Evolutionary conservation across 306 rosid species (phyloP).

Genomic region (Carpinus fangiana): DNA sequence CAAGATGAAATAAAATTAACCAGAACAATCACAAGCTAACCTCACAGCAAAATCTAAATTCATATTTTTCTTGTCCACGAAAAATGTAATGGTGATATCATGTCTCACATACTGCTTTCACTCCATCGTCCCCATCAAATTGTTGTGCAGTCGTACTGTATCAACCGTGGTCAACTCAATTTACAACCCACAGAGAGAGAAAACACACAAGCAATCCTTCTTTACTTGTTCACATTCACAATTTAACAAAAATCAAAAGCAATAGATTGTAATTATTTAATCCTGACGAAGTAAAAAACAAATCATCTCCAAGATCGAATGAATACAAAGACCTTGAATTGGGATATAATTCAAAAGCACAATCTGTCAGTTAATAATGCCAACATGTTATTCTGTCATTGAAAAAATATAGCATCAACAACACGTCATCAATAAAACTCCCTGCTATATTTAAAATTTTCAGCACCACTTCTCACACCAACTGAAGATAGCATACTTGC

Average conservation of each 20-base stretch:
- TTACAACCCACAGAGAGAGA: not conserved
- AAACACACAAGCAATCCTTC: not conserved
- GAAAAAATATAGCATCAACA: not conserved
- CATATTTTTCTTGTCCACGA: not conserved
- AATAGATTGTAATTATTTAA: no score
- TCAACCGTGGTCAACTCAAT: not conserved
- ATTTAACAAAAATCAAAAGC: not conserved
- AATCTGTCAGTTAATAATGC: not conserved
- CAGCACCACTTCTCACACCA: not conserved
- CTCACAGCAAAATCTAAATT: not conserved
- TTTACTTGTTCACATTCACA: not conserved
- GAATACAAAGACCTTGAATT: not conserved
- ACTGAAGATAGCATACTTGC: not conserved
- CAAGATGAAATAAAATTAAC: not conserved
- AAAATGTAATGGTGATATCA: not conserved
- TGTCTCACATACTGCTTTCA: not conserved
- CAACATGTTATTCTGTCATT: not conserved
- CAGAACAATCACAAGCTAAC: not conserved
- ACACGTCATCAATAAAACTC: not conserved
- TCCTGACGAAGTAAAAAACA: not conserved
- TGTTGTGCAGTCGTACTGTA: not conserved
- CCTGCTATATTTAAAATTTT: not conserved
- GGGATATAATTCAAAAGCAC: not conserved
- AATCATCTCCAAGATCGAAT: not conserved
- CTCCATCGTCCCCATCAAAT: not conserved